Conservation (phyloP, 179 eudicot genomes). For the Vitellaria paradoxa region DNA sequence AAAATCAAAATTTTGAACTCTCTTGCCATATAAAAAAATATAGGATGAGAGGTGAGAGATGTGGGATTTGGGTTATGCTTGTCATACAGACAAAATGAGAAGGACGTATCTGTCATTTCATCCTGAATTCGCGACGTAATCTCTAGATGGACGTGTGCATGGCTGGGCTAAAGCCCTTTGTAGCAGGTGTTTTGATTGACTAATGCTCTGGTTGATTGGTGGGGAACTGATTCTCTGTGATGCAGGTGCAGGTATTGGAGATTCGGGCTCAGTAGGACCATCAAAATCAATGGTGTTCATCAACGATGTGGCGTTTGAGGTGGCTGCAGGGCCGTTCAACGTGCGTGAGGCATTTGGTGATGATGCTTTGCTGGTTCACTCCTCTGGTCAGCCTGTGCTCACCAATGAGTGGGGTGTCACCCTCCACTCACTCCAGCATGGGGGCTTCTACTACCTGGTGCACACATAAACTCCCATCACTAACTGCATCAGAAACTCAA, state of each 20-base stretch:
- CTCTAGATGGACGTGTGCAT: slow-evolving; percentile 67
- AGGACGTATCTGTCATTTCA: slow-evolving; percentile 22
- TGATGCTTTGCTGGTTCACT: slow-evolving; percentile 61
- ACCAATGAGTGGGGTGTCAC: slow-evolving; percentile 83
- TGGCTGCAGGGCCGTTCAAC: slow-evolving; percentile 52
- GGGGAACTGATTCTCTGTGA: slow-evolving; percentile 9
- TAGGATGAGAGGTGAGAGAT: no score
- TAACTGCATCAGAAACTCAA: slow-evolving; percentile 31
- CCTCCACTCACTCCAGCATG: slow-evolving; percentile 59
- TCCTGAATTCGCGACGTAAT: slow-evolving; percentile 15
- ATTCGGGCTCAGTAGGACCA: slow-evolving; percentile 21
- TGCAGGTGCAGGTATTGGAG: slow-evolving; percentile 46
- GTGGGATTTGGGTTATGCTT: background rate
- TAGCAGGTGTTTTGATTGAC: slow-evolving; percentile 22
- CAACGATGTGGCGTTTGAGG: slow-evolving; percentile 73
- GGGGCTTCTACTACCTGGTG: slow-evolving; percentile 59
- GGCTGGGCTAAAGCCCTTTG: slow-evolving; percentile 17
- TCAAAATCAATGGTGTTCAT: slow-evolving; percentile 68
- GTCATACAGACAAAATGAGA: background rate
- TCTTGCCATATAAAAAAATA: no score
- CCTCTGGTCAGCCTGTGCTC: slow-evolving; percentile 63
- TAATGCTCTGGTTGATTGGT: slow-evolving; percentile 24
- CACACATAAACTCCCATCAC: slow-evolving; percentile 40
- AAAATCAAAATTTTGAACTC: no score
- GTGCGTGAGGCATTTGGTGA: slow-evolving; percentile 73